Conservation (phyloP, 2,329 filamentous ascomycete species). For the Aspergillus tubingensis region DNA sequence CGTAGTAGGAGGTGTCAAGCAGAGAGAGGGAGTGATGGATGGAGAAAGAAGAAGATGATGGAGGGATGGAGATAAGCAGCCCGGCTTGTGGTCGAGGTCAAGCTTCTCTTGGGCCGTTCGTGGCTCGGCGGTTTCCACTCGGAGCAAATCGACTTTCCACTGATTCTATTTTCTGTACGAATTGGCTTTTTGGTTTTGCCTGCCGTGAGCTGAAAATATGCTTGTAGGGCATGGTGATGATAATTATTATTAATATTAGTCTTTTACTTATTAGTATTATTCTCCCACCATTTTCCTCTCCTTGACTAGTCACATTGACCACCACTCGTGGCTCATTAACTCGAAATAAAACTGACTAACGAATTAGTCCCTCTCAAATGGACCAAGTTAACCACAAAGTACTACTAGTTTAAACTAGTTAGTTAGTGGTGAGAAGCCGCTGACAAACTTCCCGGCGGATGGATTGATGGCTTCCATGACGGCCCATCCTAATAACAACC, state of each 20-base stretch:
- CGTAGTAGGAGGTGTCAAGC: neutral
- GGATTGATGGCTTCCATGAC: neutral
- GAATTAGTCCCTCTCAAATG: too few species aligned
- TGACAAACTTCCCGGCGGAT: neutral
- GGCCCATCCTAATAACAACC: neutral
- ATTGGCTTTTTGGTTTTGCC: too few species aligned
- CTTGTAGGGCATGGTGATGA: neutral
- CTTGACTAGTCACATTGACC: too few species aligned
- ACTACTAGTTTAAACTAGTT: too few species aligned
- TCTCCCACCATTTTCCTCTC: neutral
- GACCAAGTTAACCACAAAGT: too few species aligned
- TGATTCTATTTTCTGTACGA: too few species aligned
- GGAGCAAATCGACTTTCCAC: neutral
- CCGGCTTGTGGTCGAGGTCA: conserved; percentile 31
- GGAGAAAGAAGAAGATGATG: conserved; percentile 21
- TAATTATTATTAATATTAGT: conserved; percentile 6
- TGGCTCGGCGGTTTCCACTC: conserved; percentile 23
- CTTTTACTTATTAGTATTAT: conserved; percentile 2
- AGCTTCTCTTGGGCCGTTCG: conserved; percentile 36
- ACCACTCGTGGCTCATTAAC: too few species aligned
- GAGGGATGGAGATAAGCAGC: conserved; percentile 29
- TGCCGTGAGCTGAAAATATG: too few species aligned
- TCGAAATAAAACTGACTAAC: too few species aligned
- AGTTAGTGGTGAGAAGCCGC: neutral
- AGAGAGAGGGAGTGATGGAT: conserved; percentile 61